These are phyloP conservation scores for Waltergamsia citrina DNA, from an alignment of 2,329 filamentous ascomycete genomes.

Conservation along the genomic window DNA sequence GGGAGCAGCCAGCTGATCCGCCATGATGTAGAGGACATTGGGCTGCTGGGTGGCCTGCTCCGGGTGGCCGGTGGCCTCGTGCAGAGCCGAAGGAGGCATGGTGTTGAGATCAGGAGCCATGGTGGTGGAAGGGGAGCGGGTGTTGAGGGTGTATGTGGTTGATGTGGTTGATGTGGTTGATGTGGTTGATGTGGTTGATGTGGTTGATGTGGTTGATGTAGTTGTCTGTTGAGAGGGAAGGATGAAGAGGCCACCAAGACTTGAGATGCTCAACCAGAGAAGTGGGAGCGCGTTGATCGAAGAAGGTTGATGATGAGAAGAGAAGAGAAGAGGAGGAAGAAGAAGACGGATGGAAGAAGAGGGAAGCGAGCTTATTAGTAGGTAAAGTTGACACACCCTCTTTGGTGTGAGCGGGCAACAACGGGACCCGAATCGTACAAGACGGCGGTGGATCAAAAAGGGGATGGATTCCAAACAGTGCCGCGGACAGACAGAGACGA, in stretches of 20 bases:
- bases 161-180: conserved; percentile 1
- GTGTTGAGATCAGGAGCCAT: conserved; percentile 73
- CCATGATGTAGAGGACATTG: conserved; percentile 74
- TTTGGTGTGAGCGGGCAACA: too few species aligned
- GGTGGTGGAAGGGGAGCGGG: conserved; percentile 5
- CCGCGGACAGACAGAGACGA: too few species aligned
- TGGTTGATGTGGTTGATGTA: neutral
- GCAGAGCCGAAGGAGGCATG: conserved; percentile 45
- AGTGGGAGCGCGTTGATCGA: too few species aligned
- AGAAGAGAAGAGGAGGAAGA: neutral
- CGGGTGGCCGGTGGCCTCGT: conserved; percentile 10
- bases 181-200: neutral
- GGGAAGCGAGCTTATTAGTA: conserved; percentile 2
- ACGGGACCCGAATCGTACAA: too few species aligned
- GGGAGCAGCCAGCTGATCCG: conserved; percentile 86
- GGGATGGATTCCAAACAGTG: too few species aligned
- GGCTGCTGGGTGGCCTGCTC: conserved; percentile 19
- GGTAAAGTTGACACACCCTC: neutral
- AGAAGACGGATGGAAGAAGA: neutral
- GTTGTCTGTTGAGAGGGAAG: neutral
- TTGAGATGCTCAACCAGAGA: too few species aligned
- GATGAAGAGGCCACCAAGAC: too few species aligned
- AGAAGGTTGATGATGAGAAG: neutral
- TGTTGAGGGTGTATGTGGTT: neutral
- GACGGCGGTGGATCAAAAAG: too few species aligned